phyloP scores from a whole-genome alignment of 805 yeast species.

The Kazachstania bromeliacearum region DNA sequence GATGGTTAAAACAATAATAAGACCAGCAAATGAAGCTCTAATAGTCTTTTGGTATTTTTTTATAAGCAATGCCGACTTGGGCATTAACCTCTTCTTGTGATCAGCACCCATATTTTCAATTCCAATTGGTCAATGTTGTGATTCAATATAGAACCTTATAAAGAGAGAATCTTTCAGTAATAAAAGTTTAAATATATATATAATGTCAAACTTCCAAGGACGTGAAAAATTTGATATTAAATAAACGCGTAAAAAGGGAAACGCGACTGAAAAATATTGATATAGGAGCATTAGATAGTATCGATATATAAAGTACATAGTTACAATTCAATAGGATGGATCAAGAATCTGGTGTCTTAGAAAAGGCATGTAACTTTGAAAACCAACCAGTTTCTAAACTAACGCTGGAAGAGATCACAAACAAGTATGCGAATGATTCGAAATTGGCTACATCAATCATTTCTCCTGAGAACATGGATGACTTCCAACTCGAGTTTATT shows the following conservation, averaged over 20 bases:
- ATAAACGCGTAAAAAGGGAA: too few relatives aligned
- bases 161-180: too few relatives aligned
- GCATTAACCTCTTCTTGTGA: slow-evolving; percentile 24
- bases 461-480: slow-evolving; percentile 10
- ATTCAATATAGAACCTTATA: too few relatives aligned
- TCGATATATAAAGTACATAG: too few relatives aligned
- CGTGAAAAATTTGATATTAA: too few relatives aligned
- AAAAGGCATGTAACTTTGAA: slow-evolving; percentile 10
- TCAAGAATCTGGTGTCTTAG: too few relatives aligned
- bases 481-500: slow-evolving; percentile 20
- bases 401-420: slow-evolving; percentile 14
- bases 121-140: too few relatives aligned
- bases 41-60: slow-evolving; percentile 23
- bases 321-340: too few relatives aligned
- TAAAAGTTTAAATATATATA: too few relatives aligned
- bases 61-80: slow-evolving; percentile 24
- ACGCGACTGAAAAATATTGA: too few relatives aligned
- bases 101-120: slow-evolving; percentile 8
- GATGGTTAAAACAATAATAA: slow-evolving; percentile 14
- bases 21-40: slow-evolving; percentile 18
- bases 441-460: slow-evolving; percentile 7
- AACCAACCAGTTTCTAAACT: slow-evolving; percentile 16
- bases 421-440: slow-evolving; percentile 10
- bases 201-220: too few relatives aligned
- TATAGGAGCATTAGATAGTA: too few relatives aligned